These are phyloP conservation scores for Rhizopus sp. DNA, from an alignment of 371 early-diverging fungal genomes.

Conservation along the genomic window DNA sequence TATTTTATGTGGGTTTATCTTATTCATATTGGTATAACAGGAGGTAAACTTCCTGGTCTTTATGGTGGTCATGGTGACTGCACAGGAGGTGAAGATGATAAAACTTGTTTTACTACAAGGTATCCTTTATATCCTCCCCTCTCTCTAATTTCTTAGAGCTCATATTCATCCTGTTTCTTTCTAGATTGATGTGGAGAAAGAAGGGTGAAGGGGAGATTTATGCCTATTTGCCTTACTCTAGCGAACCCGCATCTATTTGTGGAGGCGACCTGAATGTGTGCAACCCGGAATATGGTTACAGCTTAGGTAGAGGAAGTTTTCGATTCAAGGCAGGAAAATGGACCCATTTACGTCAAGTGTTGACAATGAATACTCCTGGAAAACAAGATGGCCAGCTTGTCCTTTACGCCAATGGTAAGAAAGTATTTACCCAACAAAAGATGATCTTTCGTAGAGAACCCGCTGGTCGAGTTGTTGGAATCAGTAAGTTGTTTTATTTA, in stretches of 20 bases:
- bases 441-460: slow-evolving; percentile 17
- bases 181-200: slow-evolving; percentile 63
- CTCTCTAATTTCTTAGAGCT: background rate
- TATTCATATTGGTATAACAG: slow-evolving; percentile 7
- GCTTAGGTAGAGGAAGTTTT: slow-evolving; percentile 63
- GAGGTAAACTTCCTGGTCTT: slow-evolving; percentile 61
- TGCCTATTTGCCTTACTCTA: slow-evolving; percentile 55
- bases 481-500: slow-evolving; percentile 18
- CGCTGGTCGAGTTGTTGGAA: slow-evolving; percentile 22
- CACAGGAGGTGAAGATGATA: slow-evolving; percentile 58
- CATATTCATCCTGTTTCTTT: background rate
- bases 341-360: slow-evolving; percentile 56
- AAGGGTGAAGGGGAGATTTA: slow-evolving; percentile 66
- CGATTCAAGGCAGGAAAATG: slow-evolving; percentile 56
- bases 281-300: slow-evolving; percentile 62
- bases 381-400: slow-evolving; percentile 47
- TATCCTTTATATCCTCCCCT: slow-evolving; percentile 4
- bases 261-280: slow-evolving; percentile 49
- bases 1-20: background rate
- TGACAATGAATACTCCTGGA: slow-evolving; percentile 59
- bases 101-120: slow-evolving; percentile 62
- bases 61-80: slow-evolving; percentile 57
- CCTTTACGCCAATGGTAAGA: slow-evolving; percentile 23
- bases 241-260: slow-evolving; percentile 49
- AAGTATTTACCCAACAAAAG: slow-evolving; percentile 4